These are phyloP conservation scores for Candida parachauliodes DNA, from an alignment of 805 yeast genomes.

Conservation along the genomic window DNA sequence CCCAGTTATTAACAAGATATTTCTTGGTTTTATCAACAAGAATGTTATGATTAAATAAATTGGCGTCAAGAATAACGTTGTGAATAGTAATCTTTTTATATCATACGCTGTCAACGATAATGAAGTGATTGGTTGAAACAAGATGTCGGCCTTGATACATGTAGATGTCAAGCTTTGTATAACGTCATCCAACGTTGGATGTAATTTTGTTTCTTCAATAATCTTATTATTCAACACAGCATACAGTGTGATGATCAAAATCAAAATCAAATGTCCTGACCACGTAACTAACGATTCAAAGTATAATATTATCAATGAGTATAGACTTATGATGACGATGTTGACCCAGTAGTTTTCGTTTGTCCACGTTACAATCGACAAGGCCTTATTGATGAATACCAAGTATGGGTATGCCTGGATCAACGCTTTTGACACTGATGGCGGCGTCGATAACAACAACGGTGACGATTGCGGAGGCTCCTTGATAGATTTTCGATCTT, in stretches of 20 bases:
- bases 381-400: conserved; percentile 61
- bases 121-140: conserved; percentile 75
- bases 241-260: conserved; percentile 56
- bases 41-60: conserved; percentile 67
- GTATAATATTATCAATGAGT: conserved; percentile 62
- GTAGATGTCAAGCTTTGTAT: conserved; percentile 73
- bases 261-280: conserved; percentile 75
- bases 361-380: conserved; percentile 87
- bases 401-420: conserved; percentile 83
- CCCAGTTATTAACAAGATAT: conserved; percentile 57
- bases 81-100: conserved; percentile 72
- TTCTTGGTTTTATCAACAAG: conserved; percentile 68
- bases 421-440: conserved; percentile 80
- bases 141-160: conserved; percentile 69
- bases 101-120: conserved; percentile 75
- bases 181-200: conserved; percentile 85
- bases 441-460: conserved; percentile 82
- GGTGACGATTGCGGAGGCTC: conserved; percentile 63
- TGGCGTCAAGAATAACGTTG: conserved; percentile 85
- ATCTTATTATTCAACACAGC: conserved; percentile 56
- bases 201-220: conserved; percentile 53
- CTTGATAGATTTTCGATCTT: too few relatives aligned
- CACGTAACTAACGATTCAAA: conserved; percentile 76
- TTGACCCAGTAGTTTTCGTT: conserved; percentile 78
- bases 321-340: conserved; percentile 53